Conservation (phyloP, 345 rosid species). For the Linum trigynum region DNA sequence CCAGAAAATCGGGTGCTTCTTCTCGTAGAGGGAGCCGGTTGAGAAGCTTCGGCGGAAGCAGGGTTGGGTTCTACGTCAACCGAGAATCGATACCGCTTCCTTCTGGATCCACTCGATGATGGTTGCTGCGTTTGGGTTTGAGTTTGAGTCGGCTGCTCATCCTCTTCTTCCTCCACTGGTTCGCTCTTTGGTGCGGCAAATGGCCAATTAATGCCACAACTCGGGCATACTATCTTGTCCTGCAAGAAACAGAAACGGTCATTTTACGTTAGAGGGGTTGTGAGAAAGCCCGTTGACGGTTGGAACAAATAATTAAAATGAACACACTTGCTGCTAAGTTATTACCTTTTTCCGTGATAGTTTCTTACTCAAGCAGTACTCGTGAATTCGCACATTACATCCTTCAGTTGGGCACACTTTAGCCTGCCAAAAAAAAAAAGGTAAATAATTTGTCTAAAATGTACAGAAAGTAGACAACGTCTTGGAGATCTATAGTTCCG, state of each 20-base stretch:
- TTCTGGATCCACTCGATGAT: not conserved
- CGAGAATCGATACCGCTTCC: not conserved
- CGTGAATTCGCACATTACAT: conserved; percentile 60
- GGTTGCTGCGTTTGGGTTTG: not conserved
- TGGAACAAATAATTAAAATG: too few relatives aligned
- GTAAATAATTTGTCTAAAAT: too few relatives aligned
- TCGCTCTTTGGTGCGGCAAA: conserved; percentile 33
- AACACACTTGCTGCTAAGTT: too few relatives aligned
- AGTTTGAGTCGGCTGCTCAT: conserved; percentile 6
- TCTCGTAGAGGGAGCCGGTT: not conserved
- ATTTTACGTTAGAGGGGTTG: too few relatives aligned
- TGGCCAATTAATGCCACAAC: conserved; percentile 55
- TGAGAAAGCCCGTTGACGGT: too few relatives aligned
- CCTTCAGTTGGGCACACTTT: conserved; percentile 54
- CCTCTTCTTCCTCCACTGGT: conserved; percentile 31
- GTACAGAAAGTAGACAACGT: too few relatives aligned
- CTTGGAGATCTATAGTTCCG: too few relatives aligned
- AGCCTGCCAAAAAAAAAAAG: conserved; percentile 35
- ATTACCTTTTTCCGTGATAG: conserved; percentile 43
- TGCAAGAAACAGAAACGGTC: conserved; percentile 21
- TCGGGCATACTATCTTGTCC: conserved; percentile 49
- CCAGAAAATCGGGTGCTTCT: not conserved
- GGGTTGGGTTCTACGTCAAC: not conserved
- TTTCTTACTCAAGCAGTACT: conserved; percentile 61
- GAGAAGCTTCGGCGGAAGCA: not conserved